phyloP scores from a whole-genome alignment of 345 rosid genomes.

The Populus nigra region DNA sequence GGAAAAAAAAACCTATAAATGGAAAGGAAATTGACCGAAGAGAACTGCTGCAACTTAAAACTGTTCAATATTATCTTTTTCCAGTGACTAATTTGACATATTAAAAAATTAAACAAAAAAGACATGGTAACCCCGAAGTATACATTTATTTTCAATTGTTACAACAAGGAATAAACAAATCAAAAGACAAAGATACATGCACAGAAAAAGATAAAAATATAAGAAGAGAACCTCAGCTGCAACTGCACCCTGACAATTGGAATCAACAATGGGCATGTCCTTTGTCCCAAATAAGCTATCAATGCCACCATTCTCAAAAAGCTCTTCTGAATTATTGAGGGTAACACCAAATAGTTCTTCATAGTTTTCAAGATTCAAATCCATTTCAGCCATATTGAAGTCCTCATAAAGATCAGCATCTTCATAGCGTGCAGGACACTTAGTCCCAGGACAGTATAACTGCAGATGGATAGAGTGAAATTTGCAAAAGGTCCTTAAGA shows the following conservation, averaged over 20 bases:
- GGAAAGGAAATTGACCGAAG: neutral
- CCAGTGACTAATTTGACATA: neutral
- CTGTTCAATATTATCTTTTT: neutral
- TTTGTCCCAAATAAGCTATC: slow-evolving; percentile 71
- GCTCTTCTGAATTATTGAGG: slow-evolving; percentile 71
- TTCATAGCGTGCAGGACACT: slow-evolving; percentile 43
- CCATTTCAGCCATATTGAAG: slow-evolving; percentile 78
- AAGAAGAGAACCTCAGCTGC: slow-evolving; percentile 58
- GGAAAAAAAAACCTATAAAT: too few relatives aligned
- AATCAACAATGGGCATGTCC: slow-evolving; percentile 55
- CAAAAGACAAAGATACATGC: neutral
- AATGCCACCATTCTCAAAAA: slow-evolving; percentile 78
- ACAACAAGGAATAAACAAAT: neutral
- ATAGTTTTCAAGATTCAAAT: slow-evolving; percentile 78
- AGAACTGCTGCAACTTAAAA: neutral
- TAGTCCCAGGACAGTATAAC: slow-evolving; percentile 41
- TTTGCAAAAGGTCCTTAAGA: neutral
- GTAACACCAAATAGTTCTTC: slow-evolving; percentile 92
- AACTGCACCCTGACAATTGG: slow-evolving; percentile 53
- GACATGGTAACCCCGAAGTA: neutral
- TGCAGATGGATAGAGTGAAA: slow-evolving; percentile 32
- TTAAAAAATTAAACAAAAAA: too few relatives aligned
- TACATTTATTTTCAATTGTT: neutral
- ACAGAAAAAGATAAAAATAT: slow-evolving; percentile 18
- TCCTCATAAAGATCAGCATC: slow-evolving; percentile 60